Base-by-base conservation (phyloP, 305 asterid genomes). In the Fraxinus sp. region DNA sequence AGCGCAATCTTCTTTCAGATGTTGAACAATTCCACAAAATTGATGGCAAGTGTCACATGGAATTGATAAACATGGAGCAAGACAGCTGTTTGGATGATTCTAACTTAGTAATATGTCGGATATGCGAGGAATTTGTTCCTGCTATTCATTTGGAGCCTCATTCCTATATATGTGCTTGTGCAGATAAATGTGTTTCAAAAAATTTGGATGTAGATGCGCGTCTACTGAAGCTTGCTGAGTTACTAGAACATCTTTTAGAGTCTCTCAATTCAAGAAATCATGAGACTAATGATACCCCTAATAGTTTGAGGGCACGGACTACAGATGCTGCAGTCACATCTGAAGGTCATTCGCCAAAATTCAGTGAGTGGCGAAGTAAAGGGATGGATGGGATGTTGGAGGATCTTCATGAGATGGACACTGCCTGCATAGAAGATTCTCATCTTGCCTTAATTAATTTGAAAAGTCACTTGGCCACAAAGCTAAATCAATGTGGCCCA, bases 361-460 rank as follows among this genome's bases (percentile, higher is more conserved):
- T 89, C 78, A 87, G 87, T 84, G 98, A 93, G 84, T 91, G 89
- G 90, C 89, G 97, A 83, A 86, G 90, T 89, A 94, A 90, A 85
- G 97, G 95, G 78, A 89, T 94, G 90, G 93, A 95, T 89, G 98
- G 89, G 84, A 91, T 96, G 95, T 88, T 96, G 90, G 98, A 96
- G 90, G 97, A 94, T 86, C 97, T 96, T 87, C 99, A 96, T 88
- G 99, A 92, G 90, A 94, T 94, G 96, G 99, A 96, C 86, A 96
- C 99, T 82, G 97, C 98, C 83, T 90, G 95, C 89, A 90, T 95
- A 84, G 99, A 95, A 84, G 99, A 95, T 87, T 89, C 92, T 83
- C 97, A 88, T 78, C 79, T 91, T 49, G 86, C 92, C 79, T 85
- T 89, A 68, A 84, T 88, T 81, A 92, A 89, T 92, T 85, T 92